These are phyloP conservation scores for Arctium minus DNA, from an alignment of 129 eudicot genomes.

Conservation along the genomic window DNA sequence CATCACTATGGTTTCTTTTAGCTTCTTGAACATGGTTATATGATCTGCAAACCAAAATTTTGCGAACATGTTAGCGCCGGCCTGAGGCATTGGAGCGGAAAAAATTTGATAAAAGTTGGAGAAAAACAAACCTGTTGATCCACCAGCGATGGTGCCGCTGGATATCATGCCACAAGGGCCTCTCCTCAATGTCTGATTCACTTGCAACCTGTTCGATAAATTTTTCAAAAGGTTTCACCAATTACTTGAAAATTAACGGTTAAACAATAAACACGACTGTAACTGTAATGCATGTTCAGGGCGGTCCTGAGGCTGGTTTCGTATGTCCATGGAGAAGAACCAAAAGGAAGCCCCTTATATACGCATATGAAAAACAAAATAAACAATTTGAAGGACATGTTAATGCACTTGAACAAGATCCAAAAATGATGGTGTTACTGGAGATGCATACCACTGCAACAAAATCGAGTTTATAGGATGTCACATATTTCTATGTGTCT, in stretches of 20 bases:
- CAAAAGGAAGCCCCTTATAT: no score
- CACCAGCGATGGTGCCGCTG: not conserved
- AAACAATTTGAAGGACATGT: no score
- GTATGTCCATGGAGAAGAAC: no score
- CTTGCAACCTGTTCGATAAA: constrained; percentile 6
- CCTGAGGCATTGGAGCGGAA: not conserved
- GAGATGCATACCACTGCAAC: not conserved
- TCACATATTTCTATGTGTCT: not conserved
- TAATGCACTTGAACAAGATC: not conserved
- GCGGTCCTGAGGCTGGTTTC: no score
- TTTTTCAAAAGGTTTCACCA: not conserved
- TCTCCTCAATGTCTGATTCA: constrained; percentile 11
- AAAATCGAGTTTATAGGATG: not conserved
- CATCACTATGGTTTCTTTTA: not conserved
- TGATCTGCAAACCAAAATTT: not conserved
- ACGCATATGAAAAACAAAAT: no score
- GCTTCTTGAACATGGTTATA: not conserved
- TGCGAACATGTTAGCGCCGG: not conserved
- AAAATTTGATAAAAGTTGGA: not conserved
- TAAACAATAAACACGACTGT: not conserved
- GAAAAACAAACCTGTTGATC: not conserved
- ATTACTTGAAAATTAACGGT: not conserved
- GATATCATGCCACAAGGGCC: constrained; percentile 22
- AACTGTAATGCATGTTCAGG: not conserved
- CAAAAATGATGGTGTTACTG: not conserved